These are phyloP conservation scores for Russula emetica DNA, from an alignment of 768 basidiomycete species.

Conservation along the genomic window DNA sequence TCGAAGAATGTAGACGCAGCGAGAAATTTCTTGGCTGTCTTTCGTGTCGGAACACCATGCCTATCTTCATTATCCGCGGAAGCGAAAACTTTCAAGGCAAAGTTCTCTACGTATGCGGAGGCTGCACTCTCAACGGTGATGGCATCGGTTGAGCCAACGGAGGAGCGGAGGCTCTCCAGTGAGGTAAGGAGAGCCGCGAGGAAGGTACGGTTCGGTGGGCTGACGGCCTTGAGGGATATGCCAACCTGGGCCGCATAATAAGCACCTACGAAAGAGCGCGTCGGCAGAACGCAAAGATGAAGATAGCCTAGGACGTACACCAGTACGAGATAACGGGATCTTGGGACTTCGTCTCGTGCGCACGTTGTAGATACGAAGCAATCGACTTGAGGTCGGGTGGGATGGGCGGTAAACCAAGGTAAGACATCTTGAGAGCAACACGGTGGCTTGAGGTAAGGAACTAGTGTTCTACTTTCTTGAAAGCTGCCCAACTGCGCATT, in stretches of 20 bases:
- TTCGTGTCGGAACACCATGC: constrained; percentile 71
- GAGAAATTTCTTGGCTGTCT: constrained; percentile 89
- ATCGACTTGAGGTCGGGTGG: constrained; percentile 62
- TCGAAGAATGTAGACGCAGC: constrained; percentile 95
- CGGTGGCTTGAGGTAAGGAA: not conserved
- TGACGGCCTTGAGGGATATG: constrained; percentile 68
- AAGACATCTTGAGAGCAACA: constrained; percentile 22
- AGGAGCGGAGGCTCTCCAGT: constrained; percentile 77
- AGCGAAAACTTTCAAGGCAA: constrained; percentile 85
- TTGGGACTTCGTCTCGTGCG: constrained; percentile 75
- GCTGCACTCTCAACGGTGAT: constrained; percentile 79
- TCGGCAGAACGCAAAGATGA: constrained; percentile 1
- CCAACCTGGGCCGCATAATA: constrained; percentile 91
- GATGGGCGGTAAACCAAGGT: constrained; percentile 57
- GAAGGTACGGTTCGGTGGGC: constrained; percentile 56
- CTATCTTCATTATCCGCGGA: constrained; percentile 91
- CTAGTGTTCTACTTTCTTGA: not conserved
- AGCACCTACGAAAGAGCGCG: constrained; percentile 51
- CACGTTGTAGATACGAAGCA: constrained; percentile 80
- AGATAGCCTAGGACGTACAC: constrained; percentile 55
- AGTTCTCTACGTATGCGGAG: constrained; percentile 90
- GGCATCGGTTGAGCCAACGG: constrained; percentile 71
- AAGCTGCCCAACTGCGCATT: not conserved
- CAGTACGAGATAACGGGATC: constrained; percentile 93
- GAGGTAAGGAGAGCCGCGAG: constrained; percentile 69